These are phyloP conservation scores for Calvatia gigantea DNA, from an alignment of 768 basidiomycete genomes.

Conservation along the genomic window DNA sequence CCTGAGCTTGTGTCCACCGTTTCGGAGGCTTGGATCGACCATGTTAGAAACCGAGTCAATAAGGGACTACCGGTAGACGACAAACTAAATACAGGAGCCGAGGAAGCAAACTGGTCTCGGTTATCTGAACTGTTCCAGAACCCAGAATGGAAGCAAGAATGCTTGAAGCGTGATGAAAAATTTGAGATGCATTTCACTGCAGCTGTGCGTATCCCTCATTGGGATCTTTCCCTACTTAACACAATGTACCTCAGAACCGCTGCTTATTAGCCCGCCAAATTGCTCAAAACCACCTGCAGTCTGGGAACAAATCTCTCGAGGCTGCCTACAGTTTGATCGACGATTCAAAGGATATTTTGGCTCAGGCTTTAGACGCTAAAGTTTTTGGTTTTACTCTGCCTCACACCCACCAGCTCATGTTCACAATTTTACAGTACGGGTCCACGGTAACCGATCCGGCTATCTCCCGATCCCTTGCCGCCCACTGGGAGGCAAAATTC, in stretches of 20 bases:
- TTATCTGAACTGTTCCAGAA: slow-evolving; percentile 48
- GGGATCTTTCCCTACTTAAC: slow-evolving; percentile 15
- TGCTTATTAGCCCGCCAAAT: slow-evolving; percentile 46
- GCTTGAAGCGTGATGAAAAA: slow-evolving; percentile 82
- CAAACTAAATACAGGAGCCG: slow-evolving; percentile 43
- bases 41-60: slow-evolving; percentile 58
- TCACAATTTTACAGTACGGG: slow-evolving; percentile 50
- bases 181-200: slow-evolving; percentile 85
- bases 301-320: slow-evolving; percentile 36
- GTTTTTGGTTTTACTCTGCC: slow-evolving; percentile 31
- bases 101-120: slow-evolving; percentile 54
- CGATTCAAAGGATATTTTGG: slow-evolving; percentile 74
- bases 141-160: slow-evolving; percentile 64
- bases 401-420: slow-evolving; percentile 3
- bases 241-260: slow-evolving; percentile 38
- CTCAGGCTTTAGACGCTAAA: slow-evolving; percentile 68
- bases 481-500: slow-evolving; percentile 88
- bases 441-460: slow-evolving; percentile 82
- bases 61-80: slow-evolving; percentile 57
- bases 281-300: slow-evolving; percentile 42
- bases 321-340: slow-evolving; percentile 61
- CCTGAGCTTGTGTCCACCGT: slow-evolving; percentile 55
- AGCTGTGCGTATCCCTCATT: slow-evolving; percentile 50
- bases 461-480: slow-evolving; percentile 77
- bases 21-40: slow-evolving; percentile 60